phyloP scores from a whole-genome alignment of 1,284 basidiomycete species.

The Cutaneotrichosporon mucoides region DNA sequence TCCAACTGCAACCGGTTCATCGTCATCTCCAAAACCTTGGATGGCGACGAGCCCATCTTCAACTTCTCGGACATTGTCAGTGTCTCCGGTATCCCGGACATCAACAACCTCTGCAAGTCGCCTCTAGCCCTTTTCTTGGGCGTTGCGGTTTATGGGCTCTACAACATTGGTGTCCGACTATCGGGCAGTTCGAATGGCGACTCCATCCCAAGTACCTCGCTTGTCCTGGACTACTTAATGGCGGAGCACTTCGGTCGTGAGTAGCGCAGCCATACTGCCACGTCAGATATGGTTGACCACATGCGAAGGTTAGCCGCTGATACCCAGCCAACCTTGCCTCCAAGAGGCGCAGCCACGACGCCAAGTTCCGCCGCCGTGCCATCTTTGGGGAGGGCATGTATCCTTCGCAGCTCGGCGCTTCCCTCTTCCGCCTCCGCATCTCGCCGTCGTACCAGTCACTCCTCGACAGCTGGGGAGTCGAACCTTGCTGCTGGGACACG shows the following conservation, averaged over 20 bases:
- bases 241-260: constrained; percentile 9
- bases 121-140: constrained; percentile 13
- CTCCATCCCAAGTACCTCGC: background rate
- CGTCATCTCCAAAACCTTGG: background rate
- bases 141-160: constrained; percentile 4
- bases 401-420: constrained; percentile 10
- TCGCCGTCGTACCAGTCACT: background rate
- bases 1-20: constrained; percentile 17
- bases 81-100: background rate
- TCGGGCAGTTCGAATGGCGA: background rate
- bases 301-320: too few relatives aligned
- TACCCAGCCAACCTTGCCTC: background rate
- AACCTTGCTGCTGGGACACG: background rate
- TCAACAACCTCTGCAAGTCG: background rate
- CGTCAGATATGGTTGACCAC: background rate
- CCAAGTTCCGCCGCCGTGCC: constrained; percentile 3
- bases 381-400: background rate
- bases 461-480: background rate
- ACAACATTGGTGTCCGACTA: background rate
- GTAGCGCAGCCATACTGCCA: background rate
- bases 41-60: background rate
- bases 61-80: constrained; percentile 9
- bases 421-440: constrained; percentile 1
- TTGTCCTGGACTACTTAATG: constrained; percentile 2
- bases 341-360: background rate